Evolutionary conservation across 108 stramenopile genomes (phyloP).

Genomic region (Nitzschia palea): DNA sequence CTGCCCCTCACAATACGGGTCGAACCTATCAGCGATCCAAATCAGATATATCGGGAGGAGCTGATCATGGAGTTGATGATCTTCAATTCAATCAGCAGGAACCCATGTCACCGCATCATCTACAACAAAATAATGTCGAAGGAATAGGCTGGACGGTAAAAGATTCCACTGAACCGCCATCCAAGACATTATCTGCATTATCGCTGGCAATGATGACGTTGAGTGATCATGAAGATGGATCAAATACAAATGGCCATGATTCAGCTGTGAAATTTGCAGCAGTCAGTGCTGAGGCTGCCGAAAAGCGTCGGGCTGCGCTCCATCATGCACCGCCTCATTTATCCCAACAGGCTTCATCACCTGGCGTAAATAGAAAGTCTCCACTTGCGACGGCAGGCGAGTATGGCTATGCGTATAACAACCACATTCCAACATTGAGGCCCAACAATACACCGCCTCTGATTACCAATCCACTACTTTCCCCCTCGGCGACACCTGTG

Average conservation of each 20-base stretch:
- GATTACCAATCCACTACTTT: background rate
- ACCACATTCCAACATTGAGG: constrained; percentile 15
- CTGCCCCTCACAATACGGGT: constrained; percentile 17
- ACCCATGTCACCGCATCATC: background rate
- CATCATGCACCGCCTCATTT: constrained; percentile 52
- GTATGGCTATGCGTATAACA: constrained; percentile 61
- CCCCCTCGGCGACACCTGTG: background rate
- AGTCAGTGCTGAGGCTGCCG: constrained; percentile 8
- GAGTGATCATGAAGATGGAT: constrained; percentile 9
- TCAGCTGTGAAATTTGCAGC: background rate
- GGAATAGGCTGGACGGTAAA: background rate
- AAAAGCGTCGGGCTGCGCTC: constrained; percentile 42
- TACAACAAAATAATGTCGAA: background rate
- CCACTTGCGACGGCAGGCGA: constrained; percentile 29
- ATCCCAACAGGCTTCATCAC: background rate
- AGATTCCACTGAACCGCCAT: background rate
- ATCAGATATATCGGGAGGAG: constrained; percentile 9
- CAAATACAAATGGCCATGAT: background rate
- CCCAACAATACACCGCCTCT: constrained; percentile 3
- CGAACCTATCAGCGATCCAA: constrained; percentile 25
- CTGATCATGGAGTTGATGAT: background rate
- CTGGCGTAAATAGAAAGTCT: background rate
- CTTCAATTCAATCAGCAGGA: constrained; percentile 8
- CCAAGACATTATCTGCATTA: constrained; percentile 35
- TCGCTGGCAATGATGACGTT: constrained; percentile 47